Base-by-base conservation (phyloP, 441 rosid species). In the Mallotus japonicus region DNA sequence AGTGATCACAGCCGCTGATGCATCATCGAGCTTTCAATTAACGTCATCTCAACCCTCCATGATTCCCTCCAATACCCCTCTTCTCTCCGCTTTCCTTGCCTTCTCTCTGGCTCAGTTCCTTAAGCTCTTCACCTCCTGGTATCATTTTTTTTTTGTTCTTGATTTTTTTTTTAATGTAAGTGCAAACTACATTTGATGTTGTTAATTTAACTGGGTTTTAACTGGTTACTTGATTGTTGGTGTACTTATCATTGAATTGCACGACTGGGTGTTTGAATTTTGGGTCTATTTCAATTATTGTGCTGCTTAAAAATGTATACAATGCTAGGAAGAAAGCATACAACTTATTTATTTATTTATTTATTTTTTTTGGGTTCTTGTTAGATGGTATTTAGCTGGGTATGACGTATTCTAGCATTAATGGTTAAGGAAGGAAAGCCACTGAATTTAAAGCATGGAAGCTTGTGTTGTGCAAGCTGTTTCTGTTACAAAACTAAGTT, bases 61-160 rank as follows among this genome's bases (percentile, higher is more conserved):
- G 24, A 12, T 77, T 32, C 84, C 89, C 57, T 69, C 81, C 59
- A 84, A 85, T 78, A 69, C 63, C 20, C 89, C 90, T 65, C 82
- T 88, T 57, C 80, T 86, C 69, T 73, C 87, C 19, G 86, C 90
- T 67, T 79, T 88, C 72, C 76, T 87, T 32, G 80, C 90, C 42
- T 83, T 84, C 19, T 70, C 92, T 54, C 79, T 87, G 62, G 87
- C 92, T 70, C 90, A 86, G 85, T 87, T 85, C 80, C 86, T 88
- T 82, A 85, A 86, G 81, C 82, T 81, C 60, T 85, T 87, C 82
- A 85, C 89, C 70, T 74, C 86, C 66, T 83, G 89, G 90, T 88
- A 75, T 49, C 49, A 24, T 54, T 40, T 50, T 67, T 34, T 67
- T 34, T 19, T n/a, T 54, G n/a, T 55, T 1, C 12, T 2, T 22